Evolutionary conservation across 331 rosid genomes (phyloP).

Genomic region (Spiraea crenata): DNA sequence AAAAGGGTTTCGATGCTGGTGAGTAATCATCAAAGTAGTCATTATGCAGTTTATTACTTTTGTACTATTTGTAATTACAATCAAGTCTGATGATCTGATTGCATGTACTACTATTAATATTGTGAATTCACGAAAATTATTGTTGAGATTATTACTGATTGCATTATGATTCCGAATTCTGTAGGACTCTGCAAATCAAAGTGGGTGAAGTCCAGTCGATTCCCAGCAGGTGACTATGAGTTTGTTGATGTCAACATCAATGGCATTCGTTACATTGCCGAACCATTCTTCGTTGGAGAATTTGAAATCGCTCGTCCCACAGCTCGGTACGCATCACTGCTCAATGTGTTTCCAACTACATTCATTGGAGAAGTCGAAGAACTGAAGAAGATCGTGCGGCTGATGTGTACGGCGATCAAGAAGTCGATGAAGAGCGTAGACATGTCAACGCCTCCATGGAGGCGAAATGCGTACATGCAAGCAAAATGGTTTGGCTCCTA

Average conservation of each 20-base stretch:
- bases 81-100: too few species aligned
- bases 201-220: constrained; percentile 52
- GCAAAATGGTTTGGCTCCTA: constrained; percentile 72
- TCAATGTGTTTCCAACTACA: constrained; percentile 47
- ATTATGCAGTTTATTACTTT: too few species aligned
- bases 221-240: constrained; percentile 70
- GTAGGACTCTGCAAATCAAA: constrained; percentile 89
- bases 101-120: too few species aligned
- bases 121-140: background rate
- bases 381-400: constrained; percentile 44
- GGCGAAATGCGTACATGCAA: constrained; percentile 61
- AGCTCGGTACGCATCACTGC: constrained; percentile 38
- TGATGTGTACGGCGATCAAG: constrained; percentile 62
- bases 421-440: constrained; percentile 51
- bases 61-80: too few species aligned
- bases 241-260: constrained; percentile 52
- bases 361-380: constrained; percentile 58
- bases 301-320: constrained; percentile 85
- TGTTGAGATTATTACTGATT: constrained; percentile 10
- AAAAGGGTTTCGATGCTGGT: constrained; percentile 86
- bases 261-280: constrained; percentile 61
- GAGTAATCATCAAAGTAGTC: background rate
- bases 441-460: constrained; percentile 74
- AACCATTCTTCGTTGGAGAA: constrained; percentile 46
- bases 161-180: background rate